Percentiles rank a stretch among this genome's conserved stretches.
These are phyloP conservation scores for Artomyces pyxidatus DNA, from an alignment of 768 basidiomycete genomes.

Conservation along the genomic window DNA sequence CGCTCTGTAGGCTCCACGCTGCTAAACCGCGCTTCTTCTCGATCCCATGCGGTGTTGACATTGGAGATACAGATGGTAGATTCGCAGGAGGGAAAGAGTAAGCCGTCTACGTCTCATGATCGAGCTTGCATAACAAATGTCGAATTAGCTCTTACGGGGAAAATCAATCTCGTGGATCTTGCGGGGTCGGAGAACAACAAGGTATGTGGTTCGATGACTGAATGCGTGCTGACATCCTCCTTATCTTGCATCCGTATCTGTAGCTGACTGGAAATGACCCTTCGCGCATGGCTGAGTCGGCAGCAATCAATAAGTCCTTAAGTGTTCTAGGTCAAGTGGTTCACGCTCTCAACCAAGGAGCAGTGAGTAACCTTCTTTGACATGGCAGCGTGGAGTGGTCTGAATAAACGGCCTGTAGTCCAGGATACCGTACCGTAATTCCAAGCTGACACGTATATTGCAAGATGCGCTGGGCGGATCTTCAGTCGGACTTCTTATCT, in stretches of 20 bases:
- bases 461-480: conserved; percentile 87
- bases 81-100: conserved; percentile 45
- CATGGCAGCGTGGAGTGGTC: not conserved
- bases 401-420: conserved; percentile 31
- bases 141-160: conserved; percentile 55
- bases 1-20: conserved; percentile 84
- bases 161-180: conserved; percentile 82
- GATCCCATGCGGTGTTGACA: conserved; percentile 82
- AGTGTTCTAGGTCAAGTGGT: conserved; percentile 86
- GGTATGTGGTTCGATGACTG: conserved; percentile 27
- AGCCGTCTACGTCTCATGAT: conserved; percentile 14
- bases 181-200: conserved; percentile 93
- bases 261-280: conserved; percentile 79
- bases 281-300: conserved; percentile 80
- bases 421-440: conserved; percentile 84
- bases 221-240: not conserved
- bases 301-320: conserved; percentile 86
- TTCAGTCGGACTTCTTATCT: conserved; percentile 73
- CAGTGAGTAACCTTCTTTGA: conserved; percentile 30
- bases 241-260: not conserved
- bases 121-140: not conserved
- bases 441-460: conserved; percentile 80
- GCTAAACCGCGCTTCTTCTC: conserved; percentile 76
- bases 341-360: conserved; percentile 70
- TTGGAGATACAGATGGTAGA: conserved; percentile 58